Evolutionary conservation across 768 basidiomycete species (phyloP).

Genomic region (Phaeotremella skinneri): DNA sequence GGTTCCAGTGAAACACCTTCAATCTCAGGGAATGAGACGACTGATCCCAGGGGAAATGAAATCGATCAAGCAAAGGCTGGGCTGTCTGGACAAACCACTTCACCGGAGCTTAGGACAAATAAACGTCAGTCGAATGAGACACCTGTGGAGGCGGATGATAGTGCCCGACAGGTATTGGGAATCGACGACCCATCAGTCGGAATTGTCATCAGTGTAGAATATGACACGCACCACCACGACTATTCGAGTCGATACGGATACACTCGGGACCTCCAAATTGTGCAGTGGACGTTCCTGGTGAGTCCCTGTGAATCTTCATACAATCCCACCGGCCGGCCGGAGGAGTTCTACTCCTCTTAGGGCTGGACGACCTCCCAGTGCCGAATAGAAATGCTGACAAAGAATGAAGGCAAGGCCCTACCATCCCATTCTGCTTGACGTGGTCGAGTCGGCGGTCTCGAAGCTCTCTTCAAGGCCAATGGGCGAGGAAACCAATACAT

Average conservation of each 20-base stretch:
- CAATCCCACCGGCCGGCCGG: too few relatives aligned
- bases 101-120: too few relatives aligned
- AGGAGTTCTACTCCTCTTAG: too few relatives aligned
- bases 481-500: not conserved
- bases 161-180: not conserved
- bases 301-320: not conserved
- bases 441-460: slow-evolving; percentile 11
- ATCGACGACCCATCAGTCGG: slow-evolving; percentile 9
- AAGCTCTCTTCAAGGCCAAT: not conserved
- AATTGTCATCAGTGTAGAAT: slow-evolving; percentile 19
- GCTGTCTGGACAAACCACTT: too few relatives aligned
- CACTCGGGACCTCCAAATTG: slow-evolving; percentile 17
- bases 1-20: too few relatives aligned
- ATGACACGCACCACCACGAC: slow-evolving; percentile 7
- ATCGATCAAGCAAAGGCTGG: too few relatives aligned
- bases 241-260: slow-evolving; percentile 12
- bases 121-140: too few relatives aligned
- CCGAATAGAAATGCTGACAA: not conserved
- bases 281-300: slow-evolving; percentile 25
- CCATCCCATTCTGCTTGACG: slow-evolving; percentile 21
- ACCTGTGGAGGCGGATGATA: too few relatives aligned
- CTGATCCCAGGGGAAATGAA: too few relatives aligned
- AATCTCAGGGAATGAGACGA: too few relatives aligned
- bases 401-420: slow-evolving; percentile 8
- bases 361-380: too few relatives aligned